These are phyloP conservation scores for Apium graveolens DNA, from an alignment of 129 eudicot species.

Conservation along the genomic window DNA sequence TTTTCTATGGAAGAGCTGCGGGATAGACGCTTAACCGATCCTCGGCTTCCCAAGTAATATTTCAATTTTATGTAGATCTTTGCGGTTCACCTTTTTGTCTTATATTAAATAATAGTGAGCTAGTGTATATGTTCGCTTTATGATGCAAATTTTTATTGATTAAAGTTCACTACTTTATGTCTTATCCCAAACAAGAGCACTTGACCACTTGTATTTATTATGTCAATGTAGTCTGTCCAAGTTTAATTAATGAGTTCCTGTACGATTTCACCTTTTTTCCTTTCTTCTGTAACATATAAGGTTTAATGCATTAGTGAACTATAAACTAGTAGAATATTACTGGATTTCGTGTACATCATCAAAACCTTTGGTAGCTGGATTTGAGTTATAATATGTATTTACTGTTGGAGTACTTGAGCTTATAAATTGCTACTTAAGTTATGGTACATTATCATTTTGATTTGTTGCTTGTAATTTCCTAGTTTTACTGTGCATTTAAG, in stretches of 20 bases:
- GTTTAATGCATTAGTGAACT: not conserved
- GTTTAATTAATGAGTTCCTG: not conserved
- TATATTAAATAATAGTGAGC: not conserved
- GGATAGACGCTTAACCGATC: slow-evolving; percentile 83
- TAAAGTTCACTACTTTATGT: not conserved
- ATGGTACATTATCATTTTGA: not conserved
- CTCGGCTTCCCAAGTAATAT: slow-evolving; percentile 83
- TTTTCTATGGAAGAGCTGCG: slow-evolving; percentile 88
- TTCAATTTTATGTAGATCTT: not conserved
- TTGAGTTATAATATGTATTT: not conserved
- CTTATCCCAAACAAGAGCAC: not conserved
- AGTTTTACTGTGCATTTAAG: not conserved
- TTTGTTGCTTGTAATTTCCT: not conserved
- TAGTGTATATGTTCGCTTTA: not conserved
- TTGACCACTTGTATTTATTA: too few species aligned
- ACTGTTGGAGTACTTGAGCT: not conserved
- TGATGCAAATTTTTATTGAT: not conserved
- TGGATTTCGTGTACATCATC: not conserved
- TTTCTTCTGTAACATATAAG: not conserved
- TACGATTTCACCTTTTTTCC: not conserved
- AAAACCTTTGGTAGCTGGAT: not conserved
- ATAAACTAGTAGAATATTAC: not conserved
- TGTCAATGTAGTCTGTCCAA: not conserved
- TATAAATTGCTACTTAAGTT: not conserved
- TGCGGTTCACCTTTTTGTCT: not conserved